These are phyloP conservation scores for Gamsiella multidivaricata DNA, from an alignment of 192 early-diverging fungal species.

Conservation along the genomic window DNA sequence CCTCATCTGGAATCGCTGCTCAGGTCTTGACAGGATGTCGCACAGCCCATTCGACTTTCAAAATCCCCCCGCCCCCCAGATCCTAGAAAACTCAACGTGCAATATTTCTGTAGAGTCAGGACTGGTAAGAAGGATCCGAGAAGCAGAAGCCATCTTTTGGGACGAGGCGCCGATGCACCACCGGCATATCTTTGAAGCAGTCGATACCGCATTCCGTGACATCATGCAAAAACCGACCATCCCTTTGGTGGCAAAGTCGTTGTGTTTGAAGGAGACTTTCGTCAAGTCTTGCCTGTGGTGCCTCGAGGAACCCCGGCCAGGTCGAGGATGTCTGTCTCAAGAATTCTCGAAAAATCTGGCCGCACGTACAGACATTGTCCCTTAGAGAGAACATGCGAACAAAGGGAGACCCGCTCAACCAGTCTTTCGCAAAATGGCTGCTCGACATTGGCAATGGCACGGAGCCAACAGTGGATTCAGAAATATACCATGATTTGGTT, in stretches of 20 bases:
- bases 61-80: slow-evolving; percentile 33
- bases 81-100: slow-evolving; percentile 10
- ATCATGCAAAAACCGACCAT: slow-evolving; percentile 2
- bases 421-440: slow-evolving; percentile 14
- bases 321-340: slow-evolving; percentile 24
- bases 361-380: slow-evolving; percentile 7
- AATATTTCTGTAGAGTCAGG: slow-evolving; percentile 2
- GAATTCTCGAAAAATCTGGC: slow-evolving; percentile 22
- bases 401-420: background rate
- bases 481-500: background rate
- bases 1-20: slow-evolving; percentile 43
- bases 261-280: slow-evolving; percentile 50
- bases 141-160: slow-evolving; percentile 42
- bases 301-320: slow-evolving; percentile 2
- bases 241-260: slow-evolving; percentile 20
- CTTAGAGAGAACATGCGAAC: slow-evolving; percentile 28
- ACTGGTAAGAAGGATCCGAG: background rate
- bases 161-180: slow-evolving; percentile 50
- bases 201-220: slow-evolving; percentile 16
- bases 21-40: slow-evolving; percentile 33
- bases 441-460: slow-evolving; percentile 8
- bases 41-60: slow-evolving; percentile 47
- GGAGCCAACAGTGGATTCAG: slow-evolving; percentile 10
- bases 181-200: slow-evolving; percentile 26
- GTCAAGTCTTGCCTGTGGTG: slow-evolving; percentile 29